Evolutionary conservation across 805 yeast species (phyloP).

Genomic region (Saccharomycopsis fibuligera): DNA sequence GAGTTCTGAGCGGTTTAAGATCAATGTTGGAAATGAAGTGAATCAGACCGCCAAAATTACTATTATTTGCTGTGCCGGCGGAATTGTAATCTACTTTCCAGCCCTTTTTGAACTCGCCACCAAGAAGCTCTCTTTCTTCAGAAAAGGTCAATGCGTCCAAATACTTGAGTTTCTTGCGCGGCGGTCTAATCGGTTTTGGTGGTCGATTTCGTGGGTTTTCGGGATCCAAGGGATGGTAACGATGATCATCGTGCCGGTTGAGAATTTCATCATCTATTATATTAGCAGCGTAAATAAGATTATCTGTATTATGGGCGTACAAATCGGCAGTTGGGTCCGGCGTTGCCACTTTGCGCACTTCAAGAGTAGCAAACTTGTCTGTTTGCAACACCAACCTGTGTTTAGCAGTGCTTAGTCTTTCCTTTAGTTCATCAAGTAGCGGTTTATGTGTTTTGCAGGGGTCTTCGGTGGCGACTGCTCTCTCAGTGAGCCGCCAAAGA

Average conservation of each 20-base stretch:
- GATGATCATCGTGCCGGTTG: neutral
- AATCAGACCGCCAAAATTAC: neutral
- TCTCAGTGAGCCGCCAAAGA: slow-evolving; percentile 4
- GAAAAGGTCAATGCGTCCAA: neutral
- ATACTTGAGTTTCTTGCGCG: too few species aligned
- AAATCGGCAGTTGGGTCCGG: neutral
- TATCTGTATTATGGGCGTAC: neutral
- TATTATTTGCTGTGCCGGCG: neutral
- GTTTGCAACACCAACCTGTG: slow-evolving; percentile 4
- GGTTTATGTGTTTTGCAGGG: slow-evolving; percentile 7
- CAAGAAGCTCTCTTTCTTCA: slow-evolving; percentile 1
- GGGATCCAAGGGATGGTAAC: slow-evolving; percentile 13
- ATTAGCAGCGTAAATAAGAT: slow-evolving; percentile 2
- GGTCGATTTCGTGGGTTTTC: slow-evolving; percentile 6
- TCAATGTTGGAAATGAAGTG: slow-evolving; percentile 1
- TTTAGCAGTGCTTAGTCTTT: slow-evolving; percentile 3
- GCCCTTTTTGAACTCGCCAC: slow-evolving; percentile 11
- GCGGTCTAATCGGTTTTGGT: neutral
- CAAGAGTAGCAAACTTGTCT: slow-evolving; percentile 8
- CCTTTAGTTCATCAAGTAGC: slow-evolving; percentile 1
- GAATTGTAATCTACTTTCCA: slow-evolving; percentile 11
- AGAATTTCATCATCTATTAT: slow-evolving; percentile 2
- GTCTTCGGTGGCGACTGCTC: slow-evolving; percentile 4
- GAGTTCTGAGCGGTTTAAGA: neutral
- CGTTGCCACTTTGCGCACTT: neutral